A percentile compares a stretch with the other conserved stretches of the same genome.
These are phyloP conservation scores for Blepharisma japonicum DNA, from an alignment of 73 alveolate genomes.

Conservation along the genomic window DNA sequence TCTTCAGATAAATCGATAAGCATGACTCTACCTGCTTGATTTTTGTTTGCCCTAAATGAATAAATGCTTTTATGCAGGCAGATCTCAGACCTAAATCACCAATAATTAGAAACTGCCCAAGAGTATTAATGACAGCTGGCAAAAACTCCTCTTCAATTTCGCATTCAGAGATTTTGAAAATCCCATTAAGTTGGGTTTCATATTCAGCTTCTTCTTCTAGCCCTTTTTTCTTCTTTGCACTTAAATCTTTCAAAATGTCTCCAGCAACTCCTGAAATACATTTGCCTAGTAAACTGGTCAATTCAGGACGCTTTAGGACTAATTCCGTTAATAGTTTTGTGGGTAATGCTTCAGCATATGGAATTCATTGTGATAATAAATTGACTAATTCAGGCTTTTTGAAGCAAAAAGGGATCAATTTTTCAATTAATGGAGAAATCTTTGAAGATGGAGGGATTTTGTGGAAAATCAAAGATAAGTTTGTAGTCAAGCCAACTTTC, in stretches of 20 bases:
- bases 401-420: background rate
- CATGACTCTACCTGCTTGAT: background rate
- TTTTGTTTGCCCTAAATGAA: background rate
- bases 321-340: background rate
- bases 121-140: background rate
- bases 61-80: background rate
- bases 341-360: background rate
- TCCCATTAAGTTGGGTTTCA: slow-evolving; percentile 16
- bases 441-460: too few relatives aligned
- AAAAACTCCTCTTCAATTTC: slow-evolving; percentile 13
- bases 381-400: slow-evolving; percentile 9
- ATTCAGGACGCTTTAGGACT: background rate
- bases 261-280: background rate
- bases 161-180: background rate
- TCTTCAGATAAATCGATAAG: background rate
- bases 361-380: background rate
- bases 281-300: background rate
- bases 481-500: too few relatives aligned
- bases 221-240: background rate
- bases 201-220: background rate
- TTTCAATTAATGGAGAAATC: background rate
- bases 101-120: background rate
- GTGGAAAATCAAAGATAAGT: too few relatives aligned
- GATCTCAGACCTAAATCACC: slow-evolving; percentile 11
- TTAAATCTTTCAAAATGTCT: background rate